Percentiles rank a stretch among this genome's conserved stretches.
phyloP scores from a whole-genome alignment of 225 moss, liverwort and hornwort species.

The Takakia lepidozioides region DNA sequence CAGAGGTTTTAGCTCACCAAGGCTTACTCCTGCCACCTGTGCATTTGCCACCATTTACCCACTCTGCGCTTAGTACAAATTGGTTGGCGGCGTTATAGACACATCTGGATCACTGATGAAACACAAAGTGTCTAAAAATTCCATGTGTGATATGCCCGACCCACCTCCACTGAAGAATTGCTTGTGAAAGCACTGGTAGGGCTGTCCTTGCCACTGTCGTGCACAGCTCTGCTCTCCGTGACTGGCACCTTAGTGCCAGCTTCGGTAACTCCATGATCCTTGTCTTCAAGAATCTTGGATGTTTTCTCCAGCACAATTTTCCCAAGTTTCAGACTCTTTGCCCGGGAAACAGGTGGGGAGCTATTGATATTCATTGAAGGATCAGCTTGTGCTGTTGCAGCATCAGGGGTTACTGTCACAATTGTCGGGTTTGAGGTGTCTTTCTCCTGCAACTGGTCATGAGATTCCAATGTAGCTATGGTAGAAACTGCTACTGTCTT shows the following conservation, averaged over 20 bases:
- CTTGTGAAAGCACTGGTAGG: constrained; percentile 10
- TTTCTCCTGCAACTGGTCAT: too few relatives aligned
- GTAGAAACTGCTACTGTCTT: constrained; percentile 14
- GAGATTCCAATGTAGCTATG: constrained; percentile 7
- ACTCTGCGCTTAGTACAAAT: background rate
- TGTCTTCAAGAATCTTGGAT: constrained; percentile 7
- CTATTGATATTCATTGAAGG: constrained; percentile 3
- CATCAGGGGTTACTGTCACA: constrained; percentile 8
- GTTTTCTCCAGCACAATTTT: constrained; percentile 3
- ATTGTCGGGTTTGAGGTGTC: too few relatives aligned
- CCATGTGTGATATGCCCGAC: background rate
- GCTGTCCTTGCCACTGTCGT: constrained; percentile 25
- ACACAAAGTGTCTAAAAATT: background rate
- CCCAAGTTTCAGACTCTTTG: constrained; percentile 5
- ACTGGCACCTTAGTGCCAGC: constrained; percentile 29
- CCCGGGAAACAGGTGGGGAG: background rate
- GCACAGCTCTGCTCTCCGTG: constrained; percentile 33
- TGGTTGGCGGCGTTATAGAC: background rate
- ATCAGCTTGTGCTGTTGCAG: constrained; percentile 6
- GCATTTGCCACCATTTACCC: background rate
- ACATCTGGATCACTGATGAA: background rate
- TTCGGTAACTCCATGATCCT: too few relatives aligned
- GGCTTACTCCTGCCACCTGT: constrained; percentile 18
- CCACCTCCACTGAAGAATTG: constrained; percentile 19
- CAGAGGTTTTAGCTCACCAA: too few relatives aligned